These are phyloP conservation scores for Ophiostoma ulmi DNA, from an alignment of 2,329 filamentous ascomycete genomes.

Conservation along the genomic window DNA sequence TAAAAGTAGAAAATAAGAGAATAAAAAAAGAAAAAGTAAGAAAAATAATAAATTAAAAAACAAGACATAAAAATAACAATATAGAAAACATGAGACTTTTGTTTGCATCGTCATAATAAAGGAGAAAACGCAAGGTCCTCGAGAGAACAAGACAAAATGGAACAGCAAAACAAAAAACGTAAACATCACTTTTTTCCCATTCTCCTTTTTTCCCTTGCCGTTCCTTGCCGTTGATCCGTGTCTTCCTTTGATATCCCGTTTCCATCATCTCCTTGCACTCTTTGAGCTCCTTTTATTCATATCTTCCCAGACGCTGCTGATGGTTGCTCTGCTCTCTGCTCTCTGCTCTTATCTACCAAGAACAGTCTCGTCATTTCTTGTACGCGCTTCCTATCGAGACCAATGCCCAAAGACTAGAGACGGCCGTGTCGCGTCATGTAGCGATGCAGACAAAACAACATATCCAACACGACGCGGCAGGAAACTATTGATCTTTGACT, in stretches of 20 bases:
- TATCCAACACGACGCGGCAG: conserved; percentile 9
- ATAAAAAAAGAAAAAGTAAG: background rate
- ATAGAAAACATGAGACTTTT: conserved; percentile 16
- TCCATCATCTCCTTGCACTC: background rate
- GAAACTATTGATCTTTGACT: background rate
- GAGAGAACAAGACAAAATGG: background rate
- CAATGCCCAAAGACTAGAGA: background rate
- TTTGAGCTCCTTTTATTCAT: background rate
- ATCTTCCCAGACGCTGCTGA: background rate
- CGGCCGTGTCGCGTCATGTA: background rate
- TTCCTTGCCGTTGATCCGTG: background rate
- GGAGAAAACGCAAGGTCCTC: conserved; percentile 7
- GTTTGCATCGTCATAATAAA: conserved; percentile 13
- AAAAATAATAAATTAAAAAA: conserved; percentile 9
- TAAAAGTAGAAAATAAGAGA: background rate
- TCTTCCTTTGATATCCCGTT: conserved; percentile 4
- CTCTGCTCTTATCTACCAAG: background rate
- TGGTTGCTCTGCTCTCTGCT: background rate
- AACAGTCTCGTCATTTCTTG: background rate
- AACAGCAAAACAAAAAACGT: background rate
- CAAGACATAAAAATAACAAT: conserved; percentile 1
- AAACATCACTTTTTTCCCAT: background rate
- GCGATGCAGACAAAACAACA: background rate
- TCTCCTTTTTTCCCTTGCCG: background rate
- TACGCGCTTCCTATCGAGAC: no score